Evolutionary conservation across 495 filamentous ascomycete species (phyloP).

Genomic region (Podospora fimiseda): DNA sequence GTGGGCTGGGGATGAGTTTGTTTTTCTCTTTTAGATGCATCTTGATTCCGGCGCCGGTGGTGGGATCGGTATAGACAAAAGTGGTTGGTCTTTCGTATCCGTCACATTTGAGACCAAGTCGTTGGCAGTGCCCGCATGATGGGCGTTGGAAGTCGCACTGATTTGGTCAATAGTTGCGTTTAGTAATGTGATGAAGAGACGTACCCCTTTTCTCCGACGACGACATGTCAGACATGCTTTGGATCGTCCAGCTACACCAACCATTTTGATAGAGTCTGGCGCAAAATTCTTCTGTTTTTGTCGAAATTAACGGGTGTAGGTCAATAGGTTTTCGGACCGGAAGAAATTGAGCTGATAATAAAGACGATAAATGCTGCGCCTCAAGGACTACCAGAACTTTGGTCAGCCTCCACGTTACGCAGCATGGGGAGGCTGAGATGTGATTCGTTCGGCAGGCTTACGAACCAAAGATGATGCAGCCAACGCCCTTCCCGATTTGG

Average conservation of each 20-base stretch:
- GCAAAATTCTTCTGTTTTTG: not conserved
- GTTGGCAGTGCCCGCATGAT: conserved; percentile 7
- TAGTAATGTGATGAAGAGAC: not conserved
- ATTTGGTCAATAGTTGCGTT: not conserved
- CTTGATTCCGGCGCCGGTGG: not conserved
- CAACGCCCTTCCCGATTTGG: no score
- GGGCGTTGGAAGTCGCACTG: conserved; percentile 13
- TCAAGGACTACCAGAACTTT: no score
- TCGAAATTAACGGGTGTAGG: no score
- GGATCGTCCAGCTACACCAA: conserved; percentile 9
- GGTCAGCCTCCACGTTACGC: no score
- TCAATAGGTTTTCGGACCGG: not conserved
- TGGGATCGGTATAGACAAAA: conserved; percentile 11
- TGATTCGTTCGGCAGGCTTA: no score
- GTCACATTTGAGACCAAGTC: conserved; percentile 9
- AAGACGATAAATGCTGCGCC: no score
- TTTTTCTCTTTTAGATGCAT: no score
- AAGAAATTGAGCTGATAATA: no score
- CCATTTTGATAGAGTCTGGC: not conserved
- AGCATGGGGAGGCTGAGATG: no score
- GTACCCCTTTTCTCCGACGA: conserved; percentile 9
- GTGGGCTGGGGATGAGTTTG: no score
- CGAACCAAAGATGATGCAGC: not conserved
- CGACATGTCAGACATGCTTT: conserved; percentile 7
- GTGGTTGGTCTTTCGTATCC: conserved; percentile 12